Base-by-base conservation (phyloP, 225 moss, liverwort and hornwort genomes). In the Asterella californica region DNA sequence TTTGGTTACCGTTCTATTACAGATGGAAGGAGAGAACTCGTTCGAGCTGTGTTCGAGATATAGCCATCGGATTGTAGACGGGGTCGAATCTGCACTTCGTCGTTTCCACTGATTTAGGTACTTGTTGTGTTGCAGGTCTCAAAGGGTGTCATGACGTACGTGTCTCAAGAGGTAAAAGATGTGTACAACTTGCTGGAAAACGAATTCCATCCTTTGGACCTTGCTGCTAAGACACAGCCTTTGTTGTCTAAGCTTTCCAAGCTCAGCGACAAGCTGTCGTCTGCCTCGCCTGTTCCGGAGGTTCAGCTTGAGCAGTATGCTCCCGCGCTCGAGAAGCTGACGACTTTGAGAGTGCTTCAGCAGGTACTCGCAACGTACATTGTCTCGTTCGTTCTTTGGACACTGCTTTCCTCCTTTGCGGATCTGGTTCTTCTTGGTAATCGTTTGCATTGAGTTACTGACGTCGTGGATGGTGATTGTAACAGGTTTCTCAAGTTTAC, bases 271-370 rank as follows among this genome's bases (percentile, higher is more conserved):
- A 94, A 90, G 88, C 77, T 97, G 81, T 97, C 97, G 1, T 84
- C 97, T 53, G 97, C 97, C 19, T 97, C 97, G 34, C 97, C 97
- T 80, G 93, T 97, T 81, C 91, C 94, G 5, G 97, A 97, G 83
- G 97, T 94, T 79, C 94, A 86, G 81, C 90, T 97, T 6, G 97
- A 97, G 87, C 97, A 97, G 76, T 97, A 97, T 73, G 81, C 85
- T 10, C 92, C 93, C 64, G 92, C 94, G 50, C 80, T 97, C 11
- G 97, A 94, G 80, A 91, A 87, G 83, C 90, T 97, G 15, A 94
- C 94, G 10, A 93, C 97, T 54, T 85, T 97, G 72, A 88, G 94
- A 82, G 97, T 93, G 19, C 87, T 94, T 70, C 97, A 93, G 91
- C 97, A 97, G 88, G 90, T 89, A 79, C 17, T 33, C 33, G 0